A percentile compares a stretch with the other conserved stretches of the same genome.
These are phyloP conservation scores for Colletotrichum sp. DNA, from an alignment of 2,329 filamentous ascomycete genomes.

Conservation along the genomic window DNA sequence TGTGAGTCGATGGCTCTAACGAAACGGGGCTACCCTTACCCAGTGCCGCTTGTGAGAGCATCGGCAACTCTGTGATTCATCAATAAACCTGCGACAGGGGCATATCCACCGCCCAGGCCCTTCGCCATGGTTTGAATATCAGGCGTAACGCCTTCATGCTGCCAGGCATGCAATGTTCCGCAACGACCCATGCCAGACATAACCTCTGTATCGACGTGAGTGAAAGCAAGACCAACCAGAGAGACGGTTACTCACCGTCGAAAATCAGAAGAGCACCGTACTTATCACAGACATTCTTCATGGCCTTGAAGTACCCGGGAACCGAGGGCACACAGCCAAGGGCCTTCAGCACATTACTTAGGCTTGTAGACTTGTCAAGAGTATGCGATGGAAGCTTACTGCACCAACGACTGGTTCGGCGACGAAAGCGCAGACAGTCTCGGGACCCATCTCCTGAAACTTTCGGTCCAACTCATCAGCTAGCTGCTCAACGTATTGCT, in stretches of 20 bases:
- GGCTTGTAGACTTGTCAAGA: neutral
- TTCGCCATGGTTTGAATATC: slow-evolving; percentile 67
- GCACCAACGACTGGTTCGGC: slow-evolving; percentile 78
- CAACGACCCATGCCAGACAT: slow-evolving; percentile 18
- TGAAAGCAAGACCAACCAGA: neutral
- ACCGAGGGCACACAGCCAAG: slow-evolving; percentile 70
- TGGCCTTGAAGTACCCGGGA: slow-evolving; percentile 65
- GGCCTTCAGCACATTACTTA: slow-evolving; percentile 44
- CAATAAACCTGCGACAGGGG: slow-evolving; percentile 58
- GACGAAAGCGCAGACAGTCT: slow-evolving; percentile 63
- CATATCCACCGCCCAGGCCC: slow-evolving; percentile 61
- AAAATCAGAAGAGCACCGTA: slow-evolving; percentile 78
- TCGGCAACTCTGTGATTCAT: slow-evolving; percentile 55
- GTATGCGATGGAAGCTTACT: slow-evolving; percentile 47
- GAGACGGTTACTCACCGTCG: slow-evolving; percentile 43
- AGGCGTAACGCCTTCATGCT: slow-evolving; percentile 39
- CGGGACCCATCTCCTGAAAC: slow-evolving; percentile 67
- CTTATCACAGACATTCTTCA: slow-evolving; percentile 71
- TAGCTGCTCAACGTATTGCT: slow-evolving; percentile 56
- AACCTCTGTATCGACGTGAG: slow-evolving; percentile 32
- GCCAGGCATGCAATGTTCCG: slow-evolving; percentile 10
- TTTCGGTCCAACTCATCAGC: slow-evolving; percentile 70
- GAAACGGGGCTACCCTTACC: slow-evolving; percentile 25
- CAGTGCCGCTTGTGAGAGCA: slow-evolving; percentile 50
- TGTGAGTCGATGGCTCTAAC: neutral